Conservation (phyloP, 2,329 filamentous ascomycete species). For the Daldinia eschscholtzii region DNA sequence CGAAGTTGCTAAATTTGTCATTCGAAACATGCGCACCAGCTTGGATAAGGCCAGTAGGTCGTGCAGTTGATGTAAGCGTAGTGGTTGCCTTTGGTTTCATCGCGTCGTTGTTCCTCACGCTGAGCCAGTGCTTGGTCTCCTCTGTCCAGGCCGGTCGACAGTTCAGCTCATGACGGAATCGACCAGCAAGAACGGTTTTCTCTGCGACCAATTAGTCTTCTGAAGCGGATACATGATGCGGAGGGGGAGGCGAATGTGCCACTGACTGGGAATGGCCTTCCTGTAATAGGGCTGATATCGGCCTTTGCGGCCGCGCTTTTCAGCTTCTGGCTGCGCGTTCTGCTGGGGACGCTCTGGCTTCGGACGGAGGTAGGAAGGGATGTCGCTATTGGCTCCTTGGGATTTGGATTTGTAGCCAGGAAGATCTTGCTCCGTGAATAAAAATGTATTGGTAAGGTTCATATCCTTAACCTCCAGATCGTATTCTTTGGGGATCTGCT, state of each 20-base stretch:
- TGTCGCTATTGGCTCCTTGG: constrained; percentile 69
- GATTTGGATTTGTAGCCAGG: constrained; percentile 77
- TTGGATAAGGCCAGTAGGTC: constrained; percentile 67
- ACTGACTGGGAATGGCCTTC: constrained; percentile 81
- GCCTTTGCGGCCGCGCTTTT: constrained; percentile 60
- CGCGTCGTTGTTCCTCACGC: constrained; percentile 68
- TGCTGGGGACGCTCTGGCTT: constrained; percentile 57
- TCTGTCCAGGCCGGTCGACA: constrained; percentile 79
- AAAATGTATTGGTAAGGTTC: constrained; percentile 84
- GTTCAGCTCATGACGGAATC: constrained; percentile 80
- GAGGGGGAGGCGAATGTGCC: constrained; percentile 1
- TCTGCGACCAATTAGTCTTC: constrained; percentile 62
- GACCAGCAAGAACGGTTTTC: constrained; percentile 80
- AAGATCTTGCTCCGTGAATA: constrained; percentile 94
- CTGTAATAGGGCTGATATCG: constrained; percentile 72
- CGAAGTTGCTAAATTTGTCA: constrained; percentile 65
- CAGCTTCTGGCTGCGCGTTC: constrained; percentile 57
- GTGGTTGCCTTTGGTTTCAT: constrained; percentile 71
- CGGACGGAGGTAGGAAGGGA: constrained; percentile 67
- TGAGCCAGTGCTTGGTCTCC: constrained; percentile 74
- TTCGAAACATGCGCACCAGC: constrained; percentile 65
- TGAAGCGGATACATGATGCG: not conserved
- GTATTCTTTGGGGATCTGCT: constrained; percentile 88
- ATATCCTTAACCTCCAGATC: constrained; percentile 75
- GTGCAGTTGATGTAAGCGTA: constrained; percentile 57